Conservation (phyloP, 176 grass and related monocot genomes). For the Cenchrus fungigraminus region DNA sequence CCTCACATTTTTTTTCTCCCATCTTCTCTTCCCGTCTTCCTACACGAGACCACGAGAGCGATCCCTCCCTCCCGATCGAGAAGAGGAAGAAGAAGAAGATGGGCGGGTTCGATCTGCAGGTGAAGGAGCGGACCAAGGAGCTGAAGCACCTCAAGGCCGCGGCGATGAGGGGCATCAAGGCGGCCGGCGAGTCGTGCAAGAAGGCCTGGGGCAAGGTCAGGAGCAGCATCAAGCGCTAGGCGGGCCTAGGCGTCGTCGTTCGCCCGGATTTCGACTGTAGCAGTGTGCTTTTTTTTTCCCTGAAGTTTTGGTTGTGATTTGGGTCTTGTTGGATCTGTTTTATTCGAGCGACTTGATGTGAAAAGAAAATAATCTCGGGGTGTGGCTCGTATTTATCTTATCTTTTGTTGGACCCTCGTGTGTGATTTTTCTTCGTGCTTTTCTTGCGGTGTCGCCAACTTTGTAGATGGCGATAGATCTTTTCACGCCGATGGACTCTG, state of each 20-base stretch:
- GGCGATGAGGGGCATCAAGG: conserved; percentile 71
- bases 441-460: neutral
- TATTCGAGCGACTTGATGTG: neutral
- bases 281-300: too few relatives aligned
- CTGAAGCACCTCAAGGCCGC: conserved; percentile 59
- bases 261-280: neutral
- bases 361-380: neutral
- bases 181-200: conserved; percentile 70
- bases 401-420: neutral
- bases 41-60: neutral
- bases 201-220: conserved; percentile 80
- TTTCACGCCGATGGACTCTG: neutral
- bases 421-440: neutral
- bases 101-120: conserved; percentile 61
- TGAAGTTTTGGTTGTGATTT: neutral
- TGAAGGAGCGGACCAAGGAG: conserved; percentile 69
- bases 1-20: neutral
- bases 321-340: conserved; percentile 15
- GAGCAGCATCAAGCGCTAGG: conserved; percentile 67
- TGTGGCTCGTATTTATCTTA: neutral
- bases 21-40: too few relatives aligned
- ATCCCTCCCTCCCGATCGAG: neutral
- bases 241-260: neutral
- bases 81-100: neutral
- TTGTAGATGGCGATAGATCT: neutral